Evolutionary conservation across 768 basidiomycete genomes (phyloP).

Genomic region (Amanita jacksonii): DNA sequence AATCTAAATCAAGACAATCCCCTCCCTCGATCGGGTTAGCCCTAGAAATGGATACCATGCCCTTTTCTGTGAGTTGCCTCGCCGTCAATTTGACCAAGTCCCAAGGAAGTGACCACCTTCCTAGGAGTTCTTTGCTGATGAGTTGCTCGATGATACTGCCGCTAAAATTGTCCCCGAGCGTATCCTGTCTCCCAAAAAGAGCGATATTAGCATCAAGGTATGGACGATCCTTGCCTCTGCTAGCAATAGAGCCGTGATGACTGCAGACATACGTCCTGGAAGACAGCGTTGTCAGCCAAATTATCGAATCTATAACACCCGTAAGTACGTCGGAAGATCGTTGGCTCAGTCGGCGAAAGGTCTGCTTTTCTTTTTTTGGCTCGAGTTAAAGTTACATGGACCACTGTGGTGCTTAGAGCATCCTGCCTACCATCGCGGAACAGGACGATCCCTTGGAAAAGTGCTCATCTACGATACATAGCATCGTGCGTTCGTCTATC

Average conservation of each 20-base stretch:
- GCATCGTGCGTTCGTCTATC: background rate
- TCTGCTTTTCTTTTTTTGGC: background rate
- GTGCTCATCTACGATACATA: background rate
- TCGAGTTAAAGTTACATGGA: background rate
- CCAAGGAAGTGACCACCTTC: background rate
- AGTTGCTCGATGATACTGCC: background rate
- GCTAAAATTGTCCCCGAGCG: background rate
- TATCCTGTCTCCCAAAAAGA: constrained; percentile 1
- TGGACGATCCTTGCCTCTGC: background rate
- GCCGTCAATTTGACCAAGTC: background rate
- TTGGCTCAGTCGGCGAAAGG: constrained; percentile 6
- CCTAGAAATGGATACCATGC: constrained; percentile 3
- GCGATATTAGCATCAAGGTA: constrained; percentile 8
- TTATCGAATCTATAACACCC: background rate
- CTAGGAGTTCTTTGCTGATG: constrained; percentile 1
- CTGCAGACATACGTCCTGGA: constrained; percentile 2
- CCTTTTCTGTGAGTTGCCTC: background rate
- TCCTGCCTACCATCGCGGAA: constrained; percentile 4
- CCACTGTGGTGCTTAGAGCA: constrained; percentile 1
- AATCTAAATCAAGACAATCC: background rate
- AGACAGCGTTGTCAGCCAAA: constrained; percentile 2
- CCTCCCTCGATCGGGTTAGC: no score
- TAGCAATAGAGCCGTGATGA: background rate
- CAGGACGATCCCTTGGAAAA: constrained; percentile 2
- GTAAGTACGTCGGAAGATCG: background rate